A percentile compares a stretch with the other conserved stretches of the same genome.
Evolutionary conservation across 768 basidiomycete species (phyloP).

Genomic region (Boletus sp.): DNA sequence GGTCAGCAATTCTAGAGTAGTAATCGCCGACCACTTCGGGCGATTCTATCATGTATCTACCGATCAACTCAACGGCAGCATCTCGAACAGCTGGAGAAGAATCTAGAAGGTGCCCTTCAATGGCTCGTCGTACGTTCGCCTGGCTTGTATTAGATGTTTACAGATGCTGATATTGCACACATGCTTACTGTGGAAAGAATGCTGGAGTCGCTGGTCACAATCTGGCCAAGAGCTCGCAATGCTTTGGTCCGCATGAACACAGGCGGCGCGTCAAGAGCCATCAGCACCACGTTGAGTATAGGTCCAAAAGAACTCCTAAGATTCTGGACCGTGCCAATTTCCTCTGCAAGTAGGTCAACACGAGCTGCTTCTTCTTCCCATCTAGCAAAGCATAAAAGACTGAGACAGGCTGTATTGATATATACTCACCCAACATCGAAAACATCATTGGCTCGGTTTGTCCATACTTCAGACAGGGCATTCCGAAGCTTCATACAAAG

Average conservation of each 20-base stretch:
- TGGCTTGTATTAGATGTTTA: slow-evolving; percentile 28
- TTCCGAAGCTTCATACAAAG: slow-evolving; percentile 59
- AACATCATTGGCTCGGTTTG: slow-evolving; percentile 61
- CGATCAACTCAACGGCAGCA: slow-evolving; percentile 93
- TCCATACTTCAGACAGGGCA: slow-evolving; percentile 73
- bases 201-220: slow-evolving; percentile 84
- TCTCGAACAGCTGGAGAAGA: slow-evolving; percentile 94
- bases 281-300: slow-evolving; percentile 74
- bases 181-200: slow-evolving; percentile 68
- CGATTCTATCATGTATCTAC: slow-evolving; percentile 92
- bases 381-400: slow-evolving; percentile 33
- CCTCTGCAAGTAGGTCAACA: slow-evolving; percentile 68
- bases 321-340: slow-evolving; percentile 72
- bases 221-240: slow-evolving; percentile 81
- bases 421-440: slow-evolving; percentile 74
- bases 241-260: slow-evolving; percentile 97
- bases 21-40: slow-evolving; percentile 88
- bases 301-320: slow-evolving; percentile 80
- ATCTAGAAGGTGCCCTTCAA: slow-evolving; percentile 88
- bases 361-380: slow-evolving; percentile 68
- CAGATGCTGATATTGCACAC: neutral
- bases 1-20: slow-evolving; percentile 81
- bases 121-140: slow-evolving; percentile 77
- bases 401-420: neutral
- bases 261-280: slow-evolving; percentile 76